Conservation (phyloP, 1,139 yeast genomes). For the Chernovozyma sophiae-reginae region DNA sequence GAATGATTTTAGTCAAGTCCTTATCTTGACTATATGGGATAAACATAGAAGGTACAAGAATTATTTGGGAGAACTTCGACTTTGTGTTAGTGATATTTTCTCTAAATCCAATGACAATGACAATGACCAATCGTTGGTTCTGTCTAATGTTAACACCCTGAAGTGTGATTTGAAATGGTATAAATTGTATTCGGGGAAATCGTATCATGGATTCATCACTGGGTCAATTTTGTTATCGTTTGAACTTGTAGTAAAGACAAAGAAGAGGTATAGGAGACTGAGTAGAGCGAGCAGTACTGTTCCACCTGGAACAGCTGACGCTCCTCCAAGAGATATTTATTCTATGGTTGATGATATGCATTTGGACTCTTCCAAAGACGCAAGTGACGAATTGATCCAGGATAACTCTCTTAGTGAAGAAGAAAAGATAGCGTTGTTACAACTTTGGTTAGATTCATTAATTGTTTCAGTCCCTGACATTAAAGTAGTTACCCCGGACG, state of each 20-base stretch:
- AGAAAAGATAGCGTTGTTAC: slow-evolving; percentile 15
- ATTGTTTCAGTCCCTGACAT: slow-evolving; percentile 29
- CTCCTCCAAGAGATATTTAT: slow-evolving; percentile 10
- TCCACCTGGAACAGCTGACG: slow-evolving; percentile 5
- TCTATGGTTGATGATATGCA: slow-evolving; percentile 10
- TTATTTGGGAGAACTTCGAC: slow-evolving; percentile 55
- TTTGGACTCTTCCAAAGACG: slow-evolving; percentile 9
- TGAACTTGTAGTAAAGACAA: slow-evolving; percentile 32
- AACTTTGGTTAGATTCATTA: slow-evolving; percentile 28
- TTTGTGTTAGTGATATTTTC: slow-evolving; percentile 44
- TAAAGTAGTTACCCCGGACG: slow-evolving; percentile 22
- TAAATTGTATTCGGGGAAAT: slow-evolving; percentile 43
- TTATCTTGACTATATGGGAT: slow-evolving; percentile 43
- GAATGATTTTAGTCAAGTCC: slow-evolving; percentile 26
- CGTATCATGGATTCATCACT: slow-evolving; percentile 48
- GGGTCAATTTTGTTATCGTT: slow-evolving; percentile 56
- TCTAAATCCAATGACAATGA: slow-evolving; percentile 8
- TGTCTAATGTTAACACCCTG: background rate
- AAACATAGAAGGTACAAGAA: slow-evolving; percentile 40
- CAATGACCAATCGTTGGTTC: background rate
- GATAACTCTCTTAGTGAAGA: slow-evolving; percentile 8
- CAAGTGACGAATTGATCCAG: slow-evolving; percentile 7
- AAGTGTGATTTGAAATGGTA: slow-evolving; percentile 46
- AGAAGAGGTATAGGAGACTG: slow-evolving; percentile 10
- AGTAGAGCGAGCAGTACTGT: slow-evolving; percentile 1